Evolutionary conservation across 1,284 basidiomycete species (phyloP).

Genomic region (Ganoderma boninense): DNA sequence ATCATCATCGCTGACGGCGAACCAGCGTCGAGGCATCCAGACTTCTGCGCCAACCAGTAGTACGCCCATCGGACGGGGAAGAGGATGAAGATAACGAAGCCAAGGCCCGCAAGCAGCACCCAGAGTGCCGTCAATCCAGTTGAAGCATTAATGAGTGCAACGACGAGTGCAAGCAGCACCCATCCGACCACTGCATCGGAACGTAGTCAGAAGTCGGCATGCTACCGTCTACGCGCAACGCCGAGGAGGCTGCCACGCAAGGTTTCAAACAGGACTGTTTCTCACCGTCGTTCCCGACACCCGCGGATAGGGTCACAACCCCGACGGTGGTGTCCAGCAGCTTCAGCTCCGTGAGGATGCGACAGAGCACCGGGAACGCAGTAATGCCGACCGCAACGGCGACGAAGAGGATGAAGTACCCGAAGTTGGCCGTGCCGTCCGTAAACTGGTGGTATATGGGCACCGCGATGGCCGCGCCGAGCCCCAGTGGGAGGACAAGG

Average conservation of each 20-base stretch:
- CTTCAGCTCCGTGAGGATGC: slow-evolving; percentile 56
- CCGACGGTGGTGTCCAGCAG: slow-evolving; percentile 72
- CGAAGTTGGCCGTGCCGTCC: slow-evolving; percentile 60
- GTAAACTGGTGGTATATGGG: slow-evolving; percentile 72
- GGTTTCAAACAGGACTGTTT: slow-evolving; percentile 4
- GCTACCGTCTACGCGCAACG: no score
- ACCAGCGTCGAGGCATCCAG: slow-evolving; percentile 79
- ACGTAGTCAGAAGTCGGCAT: slow-evolving; percentile 5
- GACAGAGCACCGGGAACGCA: slow-evolving; percentile 73
- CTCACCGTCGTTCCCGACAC: slow-evolving; percentile 71
- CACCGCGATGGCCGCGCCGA: slow-evolving; percentile 70
- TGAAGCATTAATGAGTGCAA: slow-evolving; percentile 70
- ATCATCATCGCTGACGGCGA: slow-evolving; percentile 82
- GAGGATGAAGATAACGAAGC: slow-evolving; percentile 66
- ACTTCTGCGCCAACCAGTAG: slow-evolving; percentile 71
- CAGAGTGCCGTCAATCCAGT: slow-evolving; percentile 66
- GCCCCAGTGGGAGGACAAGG: slow-evolving; percentile 71
- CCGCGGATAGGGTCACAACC: slow-evolving; percentile 71
- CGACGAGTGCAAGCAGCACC: slow-evolving; percentile 60
- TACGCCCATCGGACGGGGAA: slow-evolving; percentile 74
- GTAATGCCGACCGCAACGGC: slow-evolving; percentile 73
- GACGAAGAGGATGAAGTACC: slow-evolving; percentile 75
- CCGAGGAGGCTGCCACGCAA: no score
- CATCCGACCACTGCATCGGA: slow-evolving; percentile 51
- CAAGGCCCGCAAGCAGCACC: slow-evolving; percentile 65